phyloP scores from a whole-genome alignment of 2,329 filamentous ascomycete species.

The Lizonia empirigonia region DNA sequence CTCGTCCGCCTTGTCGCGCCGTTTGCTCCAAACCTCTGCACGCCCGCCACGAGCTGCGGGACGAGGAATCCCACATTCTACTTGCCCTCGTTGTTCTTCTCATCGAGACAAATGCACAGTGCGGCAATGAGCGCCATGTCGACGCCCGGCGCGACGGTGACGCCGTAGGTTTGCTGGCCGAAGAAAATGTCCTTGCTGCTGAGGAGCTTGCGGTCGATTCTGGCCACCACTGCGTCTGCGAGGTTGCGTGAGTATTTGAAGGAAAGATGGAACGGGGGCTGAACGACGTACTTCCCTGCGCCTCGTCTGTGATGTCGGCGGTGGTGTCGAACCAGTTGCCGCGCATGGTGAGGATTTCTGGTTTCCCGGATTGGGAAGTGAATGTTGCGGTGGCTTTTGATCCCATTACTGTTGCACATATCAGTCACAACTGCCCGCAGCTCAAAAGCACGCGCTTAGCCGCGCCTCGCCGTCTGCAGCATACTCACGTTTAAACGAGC shows the following conservation, averaged over 20 bases:
- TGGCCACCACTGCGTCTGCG: constrained; percentile 57
- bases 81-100: constrained; percentile 47
- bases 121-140: constrained; percentile 70
- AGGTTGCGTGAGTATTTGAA: neutral
- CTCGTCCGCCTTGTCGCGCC: neutral
- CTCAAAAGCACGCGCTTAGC: no score
- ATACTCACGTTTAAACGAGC: constrained; percentile 58
- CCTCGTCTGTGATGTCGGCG: constrained; percentile 63
- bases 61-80: neutral
- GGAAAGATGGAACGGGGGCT: neutral
- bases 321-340: constrained; percentile 65
- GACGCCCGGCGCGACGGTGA: constrained; percentile 67
- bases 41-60: neutral
- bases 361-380: constrained; percentile 31
- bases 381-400: constrained; percentile 65
- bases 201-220: constrained; percentile 64
- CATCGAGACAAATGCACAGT: constrained; percentile 71
- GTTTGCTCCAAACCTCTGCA: neutral
- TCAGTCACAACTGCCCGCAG: no score
- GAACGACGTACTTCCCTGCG: constrained; percentile 31
- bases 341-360: constrained; percentile 56
- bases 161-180: constrained; percentile 68
- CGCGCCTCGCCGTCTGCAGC: no score
- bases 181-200: constrained; percentile 64
- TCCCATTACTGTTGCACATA: constrained; percentile 49